phyloP scores from a whole-genome alignment of 495 filamentous ascomycete genomes.

The Halenospora varia region DNA sequence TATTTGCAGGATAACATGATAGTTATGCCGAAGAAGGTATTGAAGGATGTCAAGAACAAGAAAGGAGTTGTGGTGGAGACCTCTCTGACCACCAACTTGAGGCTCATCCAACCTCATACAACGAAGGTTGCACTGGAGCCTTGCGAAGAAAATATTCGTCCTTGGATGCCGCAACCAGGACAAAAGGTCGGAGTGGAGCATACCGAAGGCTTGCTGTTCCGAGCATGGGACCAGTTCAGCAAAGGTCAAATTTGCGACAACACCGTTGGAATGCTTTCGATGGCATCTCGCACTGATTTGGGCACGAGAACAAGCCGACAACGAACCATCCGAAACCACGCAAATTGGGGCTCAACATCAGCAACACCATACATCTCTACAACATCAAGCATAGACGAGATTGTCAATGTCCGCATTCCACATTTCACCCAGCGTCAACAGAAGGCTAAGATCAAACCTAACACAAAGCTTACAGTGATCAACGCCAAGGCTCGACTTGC shows the following conservation, averaged over 20 bases:
- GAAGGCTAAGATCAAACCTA: neutral
- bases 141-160: neutral
- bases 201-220: neutral
- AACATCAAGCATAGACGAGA: neutral
- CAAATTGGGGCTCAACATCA: neutral
- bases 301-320: neutral
- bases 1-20: too few relatives aligned
- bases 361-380: conserved; percentile 4
- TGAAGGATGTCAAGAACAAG: too few relatives aligned
- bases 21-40: too few relatives aligned
- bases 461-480: conserved; percentile 1
- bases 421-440: neutral
- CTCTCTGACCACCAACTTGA: neutral
- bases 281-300: neutral
- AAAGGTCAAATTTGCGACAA: neutral
- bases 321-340: neutral
- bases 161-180: neutral
- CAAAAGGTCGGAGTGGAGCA: neutral
- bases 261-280: neutral
- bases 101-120: neutral
- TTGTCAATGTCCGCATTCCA: neutral
- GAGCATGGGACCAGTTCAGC: neutral
- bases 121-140: neutral
- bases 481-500: conserved; percentile 5
- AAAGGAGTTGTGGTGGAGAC: too few relatives aligned